Evolutionary conservation across 352 stramenopile genomes (phyloP).

Genomic region (Elongisporangium anandrum): DNA sequence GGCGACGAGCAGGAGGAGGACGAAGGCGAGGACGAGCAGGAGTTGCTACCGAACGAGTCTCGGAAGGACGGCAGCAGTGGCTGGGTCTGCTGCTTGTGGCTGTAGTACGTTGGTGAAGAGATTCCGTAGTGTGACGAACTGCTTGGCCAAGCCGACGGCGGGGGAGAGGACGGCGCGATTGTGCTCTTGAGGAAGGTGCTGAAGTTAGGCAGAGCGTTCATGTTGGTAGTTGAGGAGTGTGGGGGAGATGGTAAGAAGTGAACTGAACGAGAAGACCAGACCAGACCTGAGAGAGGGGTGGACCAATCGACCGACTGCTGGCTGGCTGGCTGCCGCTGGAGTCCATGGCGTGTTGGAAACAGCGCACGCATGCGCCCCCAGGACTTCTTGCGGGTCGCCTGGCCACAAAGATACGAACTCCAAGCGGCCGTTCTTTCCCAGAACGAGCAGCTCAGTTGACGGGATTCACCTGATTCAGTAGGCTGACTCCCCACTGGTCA

Average conservation of each 20-base stretch:
- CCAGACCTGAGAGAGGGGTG: slow-evolving; percentile 16
- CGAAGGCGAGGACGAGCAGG: slow-evolving; percentile 6
- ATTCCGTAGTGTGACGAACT: slow-evolving; percentile 1
- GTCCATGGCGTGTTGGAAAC: slow-evolving; percentile 1
- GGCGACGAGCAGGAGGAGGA: slow-evolving; percentile 13
- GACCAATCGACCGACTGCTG: neutral
- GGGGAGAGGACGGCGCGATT: slow-evolving; percentile 16
- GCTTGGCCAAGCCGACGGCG: slow-evolving; percentile 5
- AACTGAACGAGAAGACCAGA: slow-evolving; percentile 13
- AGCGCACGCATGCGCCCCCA: neutral
- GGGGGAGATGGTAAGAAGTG: neutral
- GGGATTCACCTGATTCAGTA: neutral
- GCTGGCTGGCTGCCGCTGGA: neutral
- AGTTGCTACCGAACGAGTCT: slow-evolving; percentile 10
- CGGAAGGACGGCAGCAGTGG: slow-evolving; percentile 3
- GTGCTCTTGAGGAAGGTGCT: slow-evolving; percentile 48
- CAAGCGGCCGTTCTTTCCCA: slow-evolving; percentile 7
- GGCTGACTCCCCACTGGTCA: neutral
- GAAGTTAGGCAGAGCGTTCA: slow-evolving; percentile 51
- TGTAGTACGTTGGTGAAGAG: slow-evolving; percentile 2
- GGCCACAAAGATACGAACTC: slow-evolving; percentile 4
- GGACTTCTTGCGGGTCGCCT: neutral
- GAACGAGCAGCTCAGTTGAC: slow-evolving; percentile 1
- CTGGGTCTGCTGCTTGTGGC: neutral
- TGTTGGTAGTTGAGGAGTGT: slow-evolving; percentile 31